phyloP scores from a whole-genome alignment of 192 early-diverging fungal species.

The Entophlyctis luteolus region DNA sequence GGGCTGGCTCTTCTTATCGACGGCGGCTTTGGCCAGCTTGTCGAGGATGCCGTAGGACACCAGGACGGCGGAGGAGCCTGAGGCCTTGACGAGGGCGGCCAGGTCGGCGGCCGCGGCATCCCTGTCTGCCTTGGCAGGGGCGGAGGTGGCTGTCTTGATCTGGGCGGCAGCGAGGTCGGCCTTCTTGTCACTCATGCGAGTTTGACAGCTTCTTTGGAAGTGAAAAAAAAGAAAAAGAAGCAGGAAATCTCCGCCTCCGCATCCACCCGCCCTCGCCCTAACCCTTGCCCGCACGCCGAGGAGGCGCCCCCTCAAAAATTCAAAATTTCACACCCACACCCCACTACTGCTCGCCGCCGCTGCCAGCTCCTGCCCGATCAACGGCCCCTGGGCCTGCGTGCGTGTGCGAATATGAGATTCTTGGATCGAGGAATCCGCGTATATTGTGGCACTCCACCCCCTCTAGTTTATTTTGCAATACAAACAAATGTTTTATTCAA shows the following conservation, averaged over 20 bases:
- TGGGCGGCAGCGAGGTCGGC: slow-evolving; percentile 1
- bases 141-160: slow-evolving; percentile 27
- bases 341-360: too few species aligned
- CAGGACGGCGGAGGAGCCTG: slow-evolving; percentile 52
- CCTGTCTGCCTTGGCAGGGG: slow-evolving; percentile 39
- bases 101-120: slow-evolving; percentile 56
- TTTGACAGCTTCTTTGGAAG: neutral
- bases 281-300: too few species aligned
- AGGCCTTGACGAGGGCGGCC: slow-evolving; percentile 55
- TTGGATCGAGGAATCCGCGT: too few species aligned
- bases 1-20: slow-evolving; percentile 66
- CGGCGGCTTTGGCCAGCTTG: slow-evolving; percentile 52
- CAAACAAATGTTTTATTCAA: too few species aligned
- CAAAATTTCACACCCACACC: too few species aligned
- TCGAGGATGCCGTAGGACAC: slow-evolving; percentile 59
- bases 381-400: too few species aligned
- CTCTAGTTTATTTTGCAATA: too few species aligned
- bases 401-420: too few species aligned
- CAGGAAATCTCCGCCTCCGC: neutral
- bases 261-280: too few species aligned
- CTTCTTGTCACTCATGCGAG: slow-evolving; percentile 18
- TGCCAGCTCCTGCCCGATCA: too few species aligned
- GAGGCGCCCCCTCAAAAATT: too few species aligned
- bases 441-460: too few species aligned
- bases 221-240: slow-evolving; percentile 9